Evolutionary conservation across 441 rosid species (phyloP).

Genomic region (Populus hybrid): DNA sequence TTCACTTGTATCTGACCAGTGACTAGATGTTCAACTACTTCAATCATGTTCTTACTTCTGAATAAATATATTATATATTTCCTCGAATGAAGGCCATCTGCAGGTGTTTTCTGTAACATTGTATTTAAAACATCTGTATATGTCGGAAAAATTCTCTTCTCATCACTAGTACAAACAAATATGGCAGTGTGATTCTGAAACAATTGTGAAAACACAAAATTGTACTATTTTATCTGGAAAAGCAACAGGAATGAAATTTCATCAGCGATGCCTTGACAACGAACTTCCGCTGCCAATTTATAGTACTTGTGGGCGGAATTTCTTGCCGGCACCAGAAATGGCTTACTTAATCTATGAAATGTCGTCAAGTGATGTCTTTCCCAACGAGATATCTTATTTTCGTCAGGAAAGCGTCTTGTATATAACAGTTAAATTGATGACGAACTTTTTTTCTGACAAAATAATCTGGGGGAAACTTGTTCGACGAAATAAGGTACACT

Average conservation of each 20-base stretch:
- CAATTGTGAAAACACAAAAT: not conserved
- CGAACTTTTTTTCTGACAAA: not conserved
- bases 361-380: not conserved
- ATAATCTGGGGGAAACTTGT: not conserved
- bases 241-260: not conserved
- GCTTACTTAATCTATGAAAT: too few relatives aligned
- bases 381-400: not conserved
- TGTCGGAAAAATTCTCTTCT: not conserved
- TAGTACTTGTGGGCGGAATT: not conserved
- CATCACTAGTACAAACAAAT: too few relatives aligned
- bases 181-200: not conserved
- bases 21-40: slow-evolving; percentile 34
- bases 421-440: not conserved
- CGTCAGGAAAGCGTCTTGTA: not conserved
- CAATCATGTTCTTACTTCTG: slow-evolving; percentile 6
- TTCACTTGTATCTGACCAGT: slow-evolving; percentile 10
- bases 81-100: not conserved
- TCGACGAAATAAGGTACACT: not conserved
- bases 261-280: not conserved
- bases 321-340: too few relatives aligned
- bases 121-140: not conserved
- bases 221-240: not conserved
- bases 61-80: not conserved
- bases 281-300: not conserved
- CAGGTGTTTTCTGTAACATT: not conserved